Base-by-base conservation (phyloP, 208 protist species). In the Trypanosoma caninum region DNA sequence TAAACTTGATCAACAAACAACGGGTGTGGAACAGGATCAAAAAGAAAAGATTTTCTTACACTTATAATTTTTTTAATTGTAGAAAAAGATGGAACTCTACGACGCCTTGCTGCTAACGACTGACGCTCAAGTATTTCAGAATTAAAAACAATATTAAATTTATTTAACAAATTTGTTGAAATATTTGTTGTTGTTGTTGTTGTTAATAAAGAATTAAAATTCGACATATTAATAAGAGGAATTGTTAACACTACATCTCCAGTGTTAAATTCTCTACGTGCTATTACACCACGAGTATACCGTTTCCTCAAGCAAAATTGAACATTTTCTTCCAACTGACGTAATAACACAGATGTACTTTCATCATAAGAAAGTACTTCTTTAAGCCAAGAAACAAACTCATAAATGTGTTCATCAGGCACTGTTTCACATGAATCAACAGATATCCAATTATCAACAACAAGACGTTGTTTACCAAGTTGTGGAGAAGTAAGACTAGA, bases 1-100 rank as follows among this genome's bases (percentile, higher is more conserved):
- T 87, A 61, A 8, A 91, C 45, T 59, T 87, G 80, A 44, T 91
- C 84, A 9, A 86, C 62, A 61, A 91, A 91, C 13, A 82, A 34
- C 2, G 69, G 66, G 45, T 91, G 84, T 10, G 81, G 77, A 13
- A 69, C 65, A 1, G 77, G 80, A 50, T 87, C 80, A 56, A 91
- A 85, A 22, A n/a, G n/a, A n/a, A 57, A 70, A n/a, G 56, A 58
- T 30, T 64, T 68, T 23, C 61, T 71, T 37, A 48, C 27, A 31
- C 18, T 58, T 9, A 70, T 34, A 40, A 87, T 48, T 8, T 45
- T 30, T 45, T 73, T 52, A 5, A 84, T 37, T 2, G 40, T 61
- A 2, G 45, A 35, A 44, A 80, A 82, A 13, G 59, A 72, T 1
- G 70, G 80, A 44, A 75, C 64, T 2, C 51, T 44, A 14, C 68